Evolutionary conservation across 2,329 filamentous ascomycete species (phyloP), one percentile per base, ranked within the genome.

Genomic region (Fusarium stilboides): DNA sequence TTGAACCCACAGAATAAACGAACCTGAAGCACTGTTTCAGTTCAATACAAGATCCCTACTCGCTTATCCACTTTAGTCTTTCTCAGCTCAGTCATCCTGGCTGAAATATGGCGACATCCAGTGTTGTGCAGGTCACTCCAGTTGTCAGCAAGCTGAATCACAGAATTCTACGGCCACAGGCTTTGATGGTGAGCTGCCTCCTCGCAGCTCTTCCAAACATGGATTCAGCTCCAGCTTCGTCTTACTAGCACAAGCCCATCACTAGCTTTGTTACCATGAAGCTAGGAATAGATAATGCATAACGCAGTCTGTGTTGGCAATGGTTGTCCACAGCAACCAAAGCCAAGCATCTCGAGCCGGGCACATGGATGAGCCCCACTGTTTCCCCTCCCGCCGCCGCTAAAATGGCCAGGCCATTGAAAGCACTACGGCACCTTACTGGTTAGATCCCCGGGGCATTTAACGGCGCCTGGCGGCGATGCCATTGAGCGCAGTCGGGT

Each of bases 291-390:
- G 10, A 31, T 63, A 26, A 37, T 28, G 31, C 22, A 49, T n/a
- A 36, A 36, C 26, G 26, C 26, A 31, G 28, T 40, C 39, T 42
- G 46, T 36, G 45, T 13, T 46, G 52, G 46, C 47, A 37, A 52
- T 40, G 37, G 68, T 65, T 69, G 68, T 70, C 68, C 68, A 44
- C 45, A 53, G 68, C 68, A 70, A 70, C 68, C 53, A 33, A 28
- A 31, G 44, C 50, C 24, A 45, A 50, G 39, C 37, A 37, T 47
- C 40, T 62, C 36, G 26, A 50, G 19, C 12, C 42, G 43, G 39
- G 42, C 49, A 62, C 54, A 46, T 51, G 62, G 57, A 33, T 47
- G 0, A 53, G 62, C 51, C 67, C 67, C 68, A 56, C 62, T 70
- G 24, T 68, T 46, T 47, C 62, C 62, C 57, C 52, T 58, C 51